Percentiles rank a stretch among this genome's conserved stretches.
These are phyloP conservation scores for Globisporangium orthogonon DNA, from an alignment of 352 stramenopile species.

Conservation along the genomic window DNA sequence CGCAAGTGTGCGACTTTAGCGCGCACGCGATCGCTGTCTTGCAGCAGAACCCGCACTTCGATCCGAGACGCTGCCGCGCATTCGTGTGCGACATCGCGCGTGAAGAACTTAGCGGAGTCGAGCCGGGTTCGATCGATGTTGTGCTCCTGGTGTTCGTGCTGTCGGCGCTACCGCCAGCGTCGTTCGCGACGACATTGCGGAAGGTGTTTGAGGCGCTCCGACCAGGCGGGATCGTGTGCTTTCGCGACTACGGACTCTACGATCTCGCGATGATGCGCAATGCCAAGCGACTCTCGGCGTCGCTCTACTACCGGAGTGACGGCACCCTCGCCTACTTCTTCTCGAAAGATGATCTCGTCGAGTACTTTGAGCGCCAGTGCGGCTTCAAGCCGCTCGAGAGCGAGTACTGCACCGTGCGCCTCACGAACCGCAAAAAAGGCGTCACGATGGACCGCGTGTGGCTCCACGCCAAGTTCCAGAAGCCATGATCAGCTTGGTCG, in stretches of 20 bases:
- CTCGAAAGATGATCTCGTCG: slow-evolving; percentile 43
- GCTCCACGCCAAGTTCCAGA: slow-evolving; percentile 70
- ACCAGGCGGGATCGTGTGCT: slow-evolving; percentile 70
- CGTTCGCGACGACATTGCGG: slow-evolving; percentile 38
- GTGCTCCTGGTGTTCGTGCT: slow-evolving; percentile 84
- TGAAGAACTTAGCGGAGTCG: slow-evolving; percentile 38
- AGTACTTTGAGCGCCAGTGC: slow-evolving; percentile 34
- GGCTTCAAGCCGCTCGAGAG: slow-evolving; percentile 52
- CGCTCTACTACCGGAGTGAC: slow-evolving; percentile 72
- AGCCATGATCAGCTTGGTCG: slow-evolving; percentile 13
- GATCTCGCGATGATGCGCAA: slow-evolving; percentile 84
- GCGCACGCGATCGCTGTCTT: slow-evolving; percentile 71
- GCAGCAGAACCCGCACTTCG: slow-evolving; percentile 37
- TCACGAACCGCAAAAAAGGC: slow-evolving; percentile 66
- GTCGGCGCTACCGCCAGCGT: slow-evolving; percentile 54
- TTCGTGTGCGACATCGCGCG: slow-evolving; percentile 70
- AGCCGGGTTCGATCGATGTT: slow-evolving; percentile 52
- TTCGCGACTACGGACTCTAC: slow-evolving; percentile 85
- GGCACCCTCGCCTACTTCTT: slow-evolving; percentile 79
- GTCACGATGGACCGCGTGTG: slow-evolving; percentile 77
- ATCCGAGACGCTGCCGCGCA: slow-evolving; percentile 43
- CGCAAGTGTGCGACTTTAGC: slow-evolving; percentile 81
- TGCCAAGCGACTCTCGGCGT: slow-evolving; percentile 45
- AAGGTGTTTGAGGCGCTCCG: slow-evolving; percentile 51
- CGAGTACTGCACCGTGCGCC: slow-evolving; percentile 69